Conservation (phyloP, 2,329 filamentous ascomycete genomes). For the Exophiala sp. region DNA sequence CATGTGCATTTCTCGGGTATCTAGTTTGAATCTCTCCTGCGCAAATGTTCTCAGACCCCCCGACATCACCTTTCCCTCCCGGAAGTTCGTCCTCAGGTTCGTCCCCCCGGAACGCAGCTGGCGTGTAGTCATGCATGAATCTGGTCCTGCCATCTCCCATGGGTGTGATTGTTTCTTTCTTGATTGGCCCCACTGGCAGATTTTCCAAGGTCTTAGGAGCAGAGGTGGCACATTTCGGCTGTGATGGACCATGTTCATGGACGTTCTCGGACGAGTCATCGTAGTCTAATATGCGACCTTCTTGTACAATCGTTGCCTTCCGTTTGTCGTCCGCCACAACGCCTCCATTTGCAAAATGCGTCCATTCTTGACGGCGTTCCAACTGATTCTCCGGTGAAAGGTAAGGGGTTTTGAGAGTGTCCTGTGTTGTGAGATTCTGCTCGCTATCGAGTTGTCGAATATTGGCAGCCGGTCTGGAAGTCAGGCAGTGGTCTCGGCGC, state of each 20-base stretch:
- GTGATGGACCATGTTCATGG: neutral
- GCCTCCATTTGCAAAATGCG: slow-evolving; percentile 12
- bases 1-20: neutral
- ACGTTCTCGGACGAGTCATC: neutral
- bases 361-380: slow-evolving; percentile 12
- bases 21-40: neutral
- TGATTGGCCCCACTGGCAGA: neutral
- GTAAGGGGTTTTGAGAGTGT: neutral
- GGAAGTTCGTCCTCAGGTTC: neutral
- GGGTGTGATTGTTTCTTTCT: slow-evolving; percentile 6
- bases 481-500: neutral
- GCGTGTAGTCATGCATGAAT: slow-evolving; percentile 10
- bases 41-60: neutral
- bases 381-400: slow-evolving; percentile 9
- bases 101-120: neutral
- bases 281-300: neutral
- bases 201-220: neutral
- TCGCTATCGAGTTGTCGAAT: neutral
- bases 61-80: neutral
- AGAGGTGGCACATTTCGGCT: neutral
- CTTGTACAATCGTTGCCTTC: neutral
- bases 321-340: slow-evolving; percentile 12
- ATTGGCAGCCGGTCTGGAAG: neutral
- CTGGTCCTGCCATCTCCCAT: slow-evolving; percentile 14
- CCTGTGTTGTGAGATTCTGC: neutral